Evolutionary conservation across 1,284 basidiomycete species (phyloP).

Genomic region (Rhodotorula sp.): DNA sequence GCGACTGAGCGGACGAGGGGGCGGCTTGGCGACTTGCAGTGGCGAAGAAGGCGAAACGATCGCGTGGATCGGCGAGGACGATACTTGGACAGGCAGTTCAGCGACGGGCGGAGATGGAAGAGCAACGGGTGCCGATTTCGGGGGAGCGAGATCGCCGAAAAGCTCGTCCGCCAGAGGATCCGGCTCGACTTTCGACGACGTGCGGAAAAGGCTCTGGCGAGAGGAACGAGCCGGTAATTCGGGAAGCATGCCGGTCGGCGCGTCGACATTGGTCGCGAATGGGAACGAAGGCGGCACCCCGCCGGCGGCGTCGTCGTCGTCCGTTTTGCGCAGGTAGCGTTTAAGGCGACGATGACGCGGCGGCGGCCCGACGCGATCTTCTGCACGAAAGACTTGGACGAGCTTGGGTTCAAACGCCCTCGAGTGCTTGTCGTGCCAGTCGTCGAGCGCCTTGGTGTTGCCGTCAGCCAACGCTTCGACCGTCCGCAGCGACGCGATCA

Average conservation of each 20-base stretch:
- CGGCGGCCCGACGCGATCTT: not conserved
- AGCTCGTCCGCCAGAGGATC: constrained; percentile 11
- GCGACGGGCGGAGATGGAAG: not conserved
- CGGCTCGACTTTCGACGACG: not conserved
- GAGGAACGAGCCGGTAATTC: not conserved
- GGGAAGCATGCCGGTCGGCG: not conserved
- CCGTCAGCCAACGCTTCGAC: constrained; percentile 23
- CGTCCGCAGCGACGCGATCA: constrained; percentile 13
- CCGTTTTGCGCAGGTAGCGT: constrained; percentile 2
- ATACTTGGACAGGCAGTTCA: not conserved
- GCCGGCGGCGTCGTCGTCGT: not conserved
- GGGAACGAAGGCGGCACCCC: constrained; percentile 7
- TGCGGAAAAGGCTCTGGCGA: constrained; percentile 6
- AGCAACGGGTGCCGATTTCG: not conserved
- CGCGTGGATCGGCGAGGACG: not conserved
- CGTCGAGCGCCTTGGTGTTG: constrained; percentile 21
- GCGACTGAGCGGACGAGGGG: not conserved
- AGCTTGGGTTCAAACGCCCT: constrained; percentile 29
- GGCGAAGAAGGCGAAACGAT: not conserved
- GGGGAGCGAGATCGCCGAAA: not conserved
- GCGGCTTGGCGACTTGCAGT: not conserved
- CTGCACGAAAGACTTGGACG: constrained; percentile 14
- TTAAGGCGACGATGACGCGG: constrained; percentile 8
- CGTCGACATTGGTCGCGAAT: not conserved
- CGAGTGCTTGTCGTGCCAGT: constrained; percentile 34